Percentiles rank a stretch among this genome's conserved stretches.
These are phyloP conservation scores for Mallotus repandus DNA, from an alignment of 441 rosid genomes.

Conservation along the genomic window DNA sequence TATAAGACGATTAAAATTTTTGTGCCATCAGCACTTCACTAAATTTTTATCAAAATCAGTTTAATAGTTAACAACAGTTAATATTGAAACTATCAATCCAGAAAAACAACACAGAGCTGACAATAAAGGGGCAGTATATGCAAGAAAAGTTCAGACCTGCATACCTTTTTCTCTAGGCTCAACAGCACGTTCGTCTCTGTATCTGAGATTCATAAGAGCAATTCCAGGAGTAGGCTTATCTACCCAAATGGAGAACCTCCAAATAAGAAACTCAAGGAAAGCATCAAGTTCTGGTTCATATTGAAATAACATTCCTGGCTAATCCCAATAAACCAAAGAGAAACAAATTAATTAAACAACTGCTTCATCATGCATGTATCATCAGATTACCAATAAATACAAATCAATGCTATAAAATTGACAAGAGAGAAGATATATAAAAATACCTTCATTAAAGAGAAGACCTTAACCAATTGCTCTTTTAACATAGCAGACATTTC, in stretches of 20 bases:
- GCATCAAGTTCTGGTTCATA: constrained; percentile 98
- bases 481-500: constrained; percentile 97
- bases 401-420: no score
- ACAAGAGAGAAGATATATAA: not conserved
- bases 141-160: constrained; percentile 27
- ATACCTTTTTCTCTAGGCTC: constrained; percentile 54
- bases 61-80: not conserved
- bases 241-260: constrained; percentile 98
- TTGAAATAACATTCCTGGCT: constrained; percentile 99
- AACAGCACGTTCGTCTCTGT: constrained; percentile 71
- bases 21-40: no score
- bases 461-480: constrained; percentile 87
- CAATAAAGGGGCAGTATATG: constrained; percentile 25
- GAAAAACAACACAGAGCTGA: not conserved
- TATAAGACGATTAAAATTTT: no score
- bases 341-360: constrained; percentile 23
- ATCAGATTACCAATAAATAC: no score
- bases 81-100: not conserved
- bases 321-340: constrained; percentile 42
- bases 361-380: no score
- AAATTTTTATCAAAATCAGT: not conserved
- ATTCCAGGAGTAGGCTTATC: constrained; percentile 96
- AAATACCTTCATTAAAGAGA: constrained; percentile 87
- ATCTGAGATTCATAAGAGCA: constrained; percentile 88
- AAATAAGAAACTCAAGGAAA: constrained; percentile 96